Evolutionary conservation across 352 stramenopile genomes (phyloP).

Genomic region (Globisporangium emineosum): DNA sequence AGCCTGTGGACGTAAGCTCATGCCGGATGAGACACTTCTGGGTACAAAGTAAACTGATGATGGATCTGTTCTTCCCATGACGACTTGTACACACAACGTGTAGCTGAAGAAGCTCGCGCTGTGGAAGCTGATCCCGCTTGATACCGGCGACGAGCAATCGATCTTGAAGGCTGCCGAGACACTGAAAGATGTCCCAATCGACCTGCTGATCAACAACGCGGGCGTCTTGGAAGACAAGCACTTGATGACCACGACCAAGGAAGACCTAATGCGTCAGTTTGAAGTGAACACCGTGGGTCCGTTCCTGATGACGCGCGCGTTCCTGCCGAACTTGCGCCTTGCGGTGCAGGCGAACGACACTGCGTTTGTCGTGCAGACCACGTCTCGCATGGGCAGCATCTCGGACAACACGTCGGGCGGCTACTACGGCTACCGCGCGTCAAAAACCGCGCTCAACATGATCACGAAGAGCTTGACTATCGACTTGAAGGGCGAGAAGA

Average conservation of each 20-base stretch:
- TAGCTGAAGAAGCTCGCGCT: slow-evolving; percentile 32
- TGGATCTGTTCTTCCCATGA: not conserved
- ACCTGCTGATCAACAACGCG: slow-evolving; percentile 78
- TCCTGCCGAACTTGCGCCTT: slow-evolving; percentile 51
- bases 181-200: slow-evolving; percentile 37
- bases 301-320: slow-evolving; percentile 55
- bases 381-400: slow-evolving; percentile 61
- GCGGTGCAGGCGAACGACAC: slow-evolving; percentile 29
- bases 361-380: slow-evolving; percentile 57
- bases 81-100: not conserved
- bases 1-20: slow-evolving; percentile 6
- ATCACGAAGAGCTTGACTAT: slow-evolving; percentile 51
- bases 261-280: slow-evolving; percentile 56
- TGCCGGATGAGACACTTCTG: not conserved
- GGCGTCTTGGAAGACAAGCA: slow-evolving; percentile 32
- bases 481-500: slow-evolving; percentile 50
- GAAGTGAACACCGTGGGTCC: slow-evolving; percentile 74
- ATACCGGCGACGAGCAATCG: slow-evolving; percentile 51
- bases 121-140: slow-evolving; percentile 50
- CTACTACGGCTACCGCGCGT: slow-evolving; percentile 74
- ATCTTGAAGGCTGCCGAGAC: slow-evolving; percentile 38
- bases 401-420: slow-evolving; percentile 53
- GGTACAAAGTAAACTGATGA: not conserved
- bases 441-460: slow-evolving; percentile 82
- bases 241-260: slow-evolving; percentile 46